Evolutionary conservation across 495 filamentous ascomycete genomes (phyloP).

Genomic region (Podospora tetraspora): DNA sequence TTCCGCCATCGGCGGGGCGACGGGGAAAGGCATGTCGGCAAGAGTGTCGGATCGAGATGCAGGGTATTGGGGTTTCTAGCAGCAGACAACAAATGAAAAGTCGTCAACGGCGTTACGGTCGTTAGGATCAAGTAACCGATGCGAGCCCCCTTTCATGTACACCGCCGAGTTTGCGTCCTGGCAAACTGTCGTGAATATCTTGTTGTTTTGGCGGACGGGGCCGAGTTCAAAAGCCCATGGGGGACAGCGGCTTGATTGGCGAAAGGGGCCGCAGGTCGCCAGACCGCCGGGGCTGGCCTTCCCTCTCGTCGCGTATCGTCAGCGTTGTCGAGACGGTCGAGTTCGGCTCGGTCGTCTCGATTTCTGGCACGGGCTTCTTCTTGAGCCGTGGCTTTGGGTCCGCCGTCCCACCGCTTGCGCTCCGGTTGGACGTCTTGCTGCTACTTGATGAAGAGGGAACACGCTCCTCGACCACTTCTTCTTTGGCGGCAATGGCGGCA

Average conservation of each 20-base stretch:
- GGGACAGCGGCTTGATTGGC: constrained; percentile 66
- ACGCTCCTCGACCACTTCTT: constrained; percentile 47
- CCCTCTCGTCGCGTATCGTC: constrained; percentile 38
- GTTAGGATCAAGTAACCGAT: neutral
- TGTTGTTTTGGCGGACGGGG: neutral
- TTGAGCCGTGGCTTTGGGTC: constrained; percentile 28
- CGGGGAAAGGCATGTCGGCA: neutral
- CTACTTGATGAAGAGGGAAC: constrained; percentile 63
- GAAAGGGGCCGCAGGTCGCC: constrained; percentile 53
- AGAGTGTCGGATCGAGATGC: neutral
- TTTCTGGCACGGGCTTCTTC: constrained; percentile 36
- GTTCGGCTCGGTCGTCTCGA: constrained; percentile 29
- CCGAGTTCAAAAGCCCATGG: constrained; percentile 50
- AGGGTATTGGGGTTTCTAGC: constrained; percentile 1
- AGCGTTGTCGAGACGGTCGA: constrained; percentile 39
- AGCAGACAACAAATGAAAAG: constrained; percentile 9
- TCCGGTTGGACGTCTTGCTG: constrained; percentile 27
- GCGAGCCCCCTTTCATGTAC: constrained; percentile 6
- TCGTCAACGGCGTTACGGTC: constrained; percentile 15
- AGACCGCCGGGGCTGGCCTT: constrained; percentile 30
- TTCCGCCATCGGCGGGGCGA: neutral
- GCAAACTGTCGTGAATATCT: constrained; percentile 3
- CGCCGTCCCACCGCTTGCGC: constrained; percentile 4
- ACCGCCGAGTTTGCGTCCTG: neutral
- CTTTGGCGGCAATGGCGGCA: neutral